A percentile compares a stretch with the other conserved stretches of the same genome.
These are phyloP conservation scores for Digitaria exilis DNA, from an alignment of 202 grass and related monocot species.

Conservation along the genomic window DNA sequence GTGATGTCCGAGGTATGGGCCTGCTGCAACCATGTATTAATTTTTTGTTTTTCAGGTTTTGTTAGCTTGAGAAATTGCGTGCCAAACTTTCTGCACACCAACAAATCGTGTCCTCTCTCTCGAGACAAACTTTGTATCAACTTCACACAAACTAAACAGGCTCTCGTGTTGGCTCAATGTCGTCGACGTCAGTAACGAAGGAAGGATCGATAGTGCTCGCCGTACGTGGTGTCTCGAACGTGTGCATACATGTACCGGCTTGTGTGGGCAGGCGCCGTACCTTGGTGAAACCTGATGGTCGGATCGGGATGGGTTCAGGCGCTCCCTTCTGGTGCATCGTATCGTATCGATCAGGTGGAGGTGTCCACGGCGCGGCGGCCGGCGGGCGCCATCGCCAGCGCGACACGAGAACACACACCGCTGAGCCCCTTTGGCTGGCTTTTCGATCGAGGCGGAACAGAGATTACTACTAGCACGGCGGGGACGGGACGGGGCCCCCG, in stretches of 20 bases:
- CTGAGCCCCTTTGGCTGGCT: constrained; percentile 22
- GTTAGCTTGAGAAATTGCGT: no score
- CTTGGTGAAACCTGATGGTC: neutral
- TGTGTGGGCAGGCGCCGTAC: no score
- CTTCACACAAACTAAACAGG: no score
- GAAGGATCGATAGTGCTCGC: no score
- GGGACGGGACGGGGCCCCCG: neutral
- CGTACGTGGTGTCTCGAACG: no score
- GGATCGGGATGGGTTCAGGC: neutral
- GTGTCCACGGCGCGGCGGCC: neutral
- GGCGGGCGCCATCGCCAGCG: neutral
- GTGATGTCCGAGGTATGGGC: constrained; percentile 24
- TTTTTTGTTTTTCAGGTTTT: no score
- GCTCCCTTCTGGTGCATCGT: neutral
- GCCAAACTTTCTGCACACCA: no score
- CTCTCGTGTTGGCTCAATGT: no score
- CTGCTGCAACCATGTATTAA: neutral
- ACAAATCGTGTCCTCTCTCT: no score
- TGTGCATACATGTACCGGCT: no score
- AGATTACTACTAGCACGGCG: neutral
- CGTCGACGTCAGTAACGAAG: no score
- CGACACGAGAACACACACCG: neutral
- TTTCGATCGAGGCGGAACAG: constrained; percentile 32
- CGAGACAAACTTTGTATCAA: no score
- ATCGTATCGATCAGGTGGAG: constrained; percentile 38